Base-by-base conservation (phyloP, 1,284 basidiomycete genomes). In the Singerocomus inundabilis region DNA sequence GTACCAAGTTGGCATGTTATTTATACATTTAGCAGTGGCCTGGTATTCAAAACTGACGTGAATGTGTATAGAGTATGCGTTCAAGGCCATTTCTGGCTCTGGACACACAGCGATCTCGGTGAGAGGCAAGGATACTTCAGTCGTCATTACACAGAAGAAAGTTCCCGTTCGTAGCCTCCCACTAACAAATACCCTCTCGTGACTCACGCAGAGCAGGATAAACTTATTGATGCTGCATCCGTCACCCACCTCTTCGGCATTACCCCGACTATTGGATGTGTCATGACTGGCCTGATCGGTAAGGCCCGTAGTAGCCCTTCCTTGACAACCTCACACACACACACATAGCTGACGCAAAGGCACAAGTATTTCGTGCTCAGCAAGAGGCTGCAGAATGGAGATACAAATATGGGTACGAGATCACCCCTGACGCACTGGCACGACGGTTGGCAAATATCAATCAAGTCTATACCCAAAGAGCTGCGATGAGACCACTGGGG, bases 131-230 rank as follows among this genome's bases (percentile, higher is more conserved):
- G 95, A 99, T 66, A 95, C 93, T 3, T 81, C 88, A 7, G 94
- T 99, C 4, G 90, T 98, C 35, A 93, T 98, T 63, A 98, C 95
- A 10, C 97, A 99, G 76, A 94, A 94, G 75, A 99, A 99, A 78
- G 88, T 99, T 34, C 94, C 96, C 24, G 95, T 98, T 63, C 57
- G 49, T 53, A 7, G 15, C 43, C 15, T 32, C n/a, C 2, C 31
- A 40, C 16, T n/a, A 9, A 49, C n/a, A 6, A 28, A 16, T 43
- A 10, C 15, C 18, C 33, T 10, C n/a, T 25, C n/a, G 5, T 44
- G 40, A 21, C 48, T 63, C 36, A 68, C 28, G 21, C 25, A 11
- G 18, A 26, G 30, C 41, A 98, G 93, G 96, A 99, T 78, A 99
- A 99, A 76, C 86, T 99, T 44, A 84, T 99, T 56, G 95, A 99